Evolutionary conservation across 768 basidiomycete species (phyloP).

Genomic region (Naganishia vaughanmartiniae): DNA sequence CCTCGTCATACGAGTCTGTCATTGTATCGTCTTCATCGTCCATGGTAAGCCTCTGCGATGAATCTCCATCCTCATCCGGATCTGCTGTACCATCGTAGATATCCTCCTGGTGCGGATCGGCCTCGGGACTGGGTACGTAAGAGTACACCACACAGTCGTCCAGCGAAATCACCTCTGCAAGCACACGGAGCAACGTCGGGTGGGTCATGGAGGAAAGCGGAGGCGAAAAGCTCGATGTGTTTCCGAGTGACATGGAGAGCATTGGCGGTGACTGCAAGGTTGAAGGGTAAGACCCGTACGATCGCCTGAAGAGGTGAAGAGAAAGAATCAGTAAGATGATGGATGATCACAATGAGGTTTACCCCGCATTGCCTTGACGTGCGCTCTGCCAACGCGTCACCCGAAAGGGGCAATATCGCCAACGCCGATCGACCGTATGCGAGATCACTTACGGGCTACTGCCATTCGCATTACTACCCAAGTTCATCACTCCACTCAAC

Average conservation of each 20-base stretch:
- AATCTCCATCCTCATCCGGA: slow-evolving; percentile 41
- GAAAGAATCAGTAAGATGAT: background rate
- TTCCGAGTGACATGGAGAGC: slow-evolving; percentile 25
- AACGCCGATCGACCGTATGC: background rate
- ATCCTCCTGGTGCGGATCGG: slow-evolving; percentile 77
- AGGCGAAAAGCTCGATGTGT: slow-evolving; percentile 27
- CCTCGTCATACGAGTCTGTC: slow-evolving; percentile 56
- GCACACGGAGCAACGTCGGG: slow-evolving; percentile 77
- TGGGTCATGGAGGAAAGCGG: slow-evolving; percentile 59
- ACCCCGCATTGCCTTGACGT: slow-evolving; percentile 5
- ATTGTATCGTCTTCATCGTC: slow-evolving; percentile 58
- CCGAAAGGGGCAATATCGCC: slow-evolving; percentile 12
- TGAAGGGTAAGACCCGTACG: slow-evolving; percentile 34
- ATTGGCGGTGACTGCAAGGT: slow-evolving; percentile 25
- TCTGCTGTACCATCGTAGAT: slow-evolving; percentile 51
- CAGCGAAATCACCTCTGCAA: slow-evolving; percentile 86
- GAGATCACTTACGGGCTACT: slow-evolving; percentile 11
- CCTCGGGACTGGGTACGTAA: slow-evolving; percentile 86
- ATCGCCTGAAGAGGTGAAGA: slow-evolving; percentile 22
- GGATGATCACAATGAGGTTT: background rate
- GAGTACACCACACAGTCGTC: slow-evolving; percentile 93
- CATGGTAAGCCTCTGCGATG: slow-evolving; percentile 5
- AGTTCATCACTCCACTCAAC: slow-evolving; percentile 29
- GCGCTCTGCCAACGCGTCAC: slow-evolving; percentile 6
- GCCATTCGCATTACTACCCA: slow-evolving; percentile 32